These are phyloP conservation scores for Leptomonas pyrrhocoris DNA, from an alignment of 208 protist species.

Conservation along the genomic window DNA sequence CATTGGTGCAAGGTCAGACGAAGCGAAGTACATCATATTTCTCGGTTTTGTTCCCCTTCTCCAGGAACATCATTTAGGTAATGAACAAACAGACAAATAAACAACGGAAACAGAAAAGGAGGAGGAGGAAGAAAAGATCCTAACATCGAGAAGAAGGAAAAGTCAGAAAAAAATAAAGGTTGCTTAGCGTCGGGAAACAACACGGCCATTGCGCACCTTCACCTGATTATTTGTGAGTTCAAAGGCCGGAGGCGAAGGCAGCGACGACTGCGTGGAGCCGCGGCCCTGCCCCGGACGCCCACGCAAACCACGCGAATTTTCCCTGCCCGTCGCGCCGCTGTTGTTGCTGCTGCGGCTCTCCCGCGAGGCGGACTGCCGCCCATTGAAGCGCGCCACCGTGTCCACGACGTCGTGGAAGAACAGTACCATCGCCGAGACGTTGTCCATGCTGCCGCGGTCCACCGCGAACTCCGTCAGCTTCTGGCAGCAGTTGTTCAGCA, in stretches of 20 bases:
- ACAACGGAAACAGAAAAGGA: no score
- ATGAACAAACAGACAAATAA: no score
- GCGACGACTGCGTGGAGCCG: constrained; percentile 12
- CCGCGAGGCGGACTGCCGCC: not conserved
- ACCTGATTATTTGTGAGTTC: constrained; percentile 30
- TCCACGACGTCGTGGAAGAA: constrained; percentile 87
- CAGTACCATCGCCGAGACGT: constrained; percentile 76
- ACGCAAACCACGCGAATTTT: not conserved
- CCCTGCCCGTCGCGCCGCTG: not conserved
- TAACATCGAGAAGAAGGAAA: not conserved
- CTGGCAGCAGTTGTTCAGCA: constrained; percentile 75
- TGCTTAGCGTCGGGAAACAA: constrained; percentile 22
- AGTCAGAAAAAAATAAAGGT: not conserved
- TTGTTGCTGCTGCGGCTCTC: not conserved
- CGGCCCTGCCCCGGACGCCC: not conserved
- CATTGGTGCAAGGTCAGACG: no score
- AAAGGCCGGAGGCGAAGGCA: constrained; percentile 8
- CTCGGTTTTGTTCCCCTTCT: no score
- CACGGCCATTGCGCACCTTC: constrained; percentile 34
- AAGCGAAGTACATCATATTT: no score
- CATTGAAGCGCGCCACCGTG: constrained; percentile 56
- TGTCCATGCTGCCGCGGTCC: constrained; percentile 81
- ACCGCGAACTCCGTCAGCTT: constrained; percentile 85
- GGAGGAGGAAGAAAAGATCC: not conserved
- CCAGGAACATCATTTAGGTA: no score